Percentiles rank a stretch among this genome's conserved stretches.
Conservation (phyloP, 208 protist genomes). For the Leishmania braziliensis region DNA sequence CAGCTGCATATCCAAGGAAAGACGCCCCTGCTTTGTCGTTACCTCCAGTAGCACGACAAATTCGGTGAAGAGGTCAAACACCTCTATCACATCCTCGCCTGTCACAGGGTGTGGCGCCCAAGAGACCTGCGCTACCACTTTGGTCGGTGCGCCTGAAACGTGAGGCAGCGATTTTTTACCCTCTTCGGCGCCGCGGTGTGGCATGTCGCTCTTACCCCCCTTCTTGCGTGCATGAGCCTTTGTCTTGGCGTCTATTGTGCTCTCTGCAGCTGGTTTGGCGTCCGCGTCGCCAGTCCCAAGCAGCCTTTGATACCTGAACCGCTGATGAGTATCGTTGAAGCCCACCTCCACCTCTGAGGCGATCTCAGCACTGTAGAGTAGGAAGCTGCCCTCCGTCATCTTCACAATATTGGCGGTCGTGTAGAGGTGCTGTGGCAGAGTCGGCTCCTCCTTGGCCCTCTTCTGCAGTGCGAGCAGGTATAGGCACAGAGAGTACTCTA, state of each 20-base stretch:
- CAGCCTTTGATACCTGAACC: slow-evolving; percentile 29
- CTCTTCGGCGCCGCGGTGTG: neutral
- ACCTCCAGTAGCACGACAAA: slow-evolving; percentile 55
- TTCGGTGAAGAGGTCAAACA: slow-evolving; percentile 36
- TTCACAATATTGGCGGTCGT: slow-evolving; percentile 32
- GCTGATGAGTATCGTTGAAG: slow-evolving; percentile 51
- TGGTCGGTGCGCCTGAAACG: neutral
- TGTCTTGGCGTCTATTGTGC: slow-evolving; percentile 16
- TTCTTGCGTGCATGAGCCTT: slow-evolving; percentile 36
- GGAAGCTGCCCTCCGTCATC: slow-evolving; percentile 25
- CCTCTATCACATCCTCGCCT: slow-evolving; percentile 45
- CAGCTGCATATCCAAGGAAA: slow-evolving; percentile 57
- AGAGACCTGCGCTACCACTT: neutral
- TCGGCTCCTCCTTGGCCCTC: slow-evolving; percentile 24
- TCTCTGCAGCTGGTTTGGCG: neutral
- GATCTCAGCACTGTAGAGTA: slow-evolving; percentile 53
- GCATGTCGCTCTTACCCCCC: slow-evolving; percentile 34
- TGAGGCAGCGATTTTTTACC: neutral
- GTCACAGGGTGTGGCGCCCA: slow-evolving; percentile 37
- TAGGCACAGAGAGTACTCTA: slow-evolving; percentile 68
- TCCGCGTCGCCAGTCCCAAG: neutral
- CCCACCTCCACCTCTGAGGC: slow-evolving; percentile 54
- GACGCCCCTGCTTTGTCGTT: slow-evolving; percentile 35
- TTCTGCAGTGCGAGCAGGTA: slow-evolving; percentile 73
- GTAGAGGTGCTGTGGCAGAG: slow-evolving; percentile 19